Base-by-base conservation (phyloP, 2,329 filamentous ascomycete species). In the Aspergillus sp. region DNA sequence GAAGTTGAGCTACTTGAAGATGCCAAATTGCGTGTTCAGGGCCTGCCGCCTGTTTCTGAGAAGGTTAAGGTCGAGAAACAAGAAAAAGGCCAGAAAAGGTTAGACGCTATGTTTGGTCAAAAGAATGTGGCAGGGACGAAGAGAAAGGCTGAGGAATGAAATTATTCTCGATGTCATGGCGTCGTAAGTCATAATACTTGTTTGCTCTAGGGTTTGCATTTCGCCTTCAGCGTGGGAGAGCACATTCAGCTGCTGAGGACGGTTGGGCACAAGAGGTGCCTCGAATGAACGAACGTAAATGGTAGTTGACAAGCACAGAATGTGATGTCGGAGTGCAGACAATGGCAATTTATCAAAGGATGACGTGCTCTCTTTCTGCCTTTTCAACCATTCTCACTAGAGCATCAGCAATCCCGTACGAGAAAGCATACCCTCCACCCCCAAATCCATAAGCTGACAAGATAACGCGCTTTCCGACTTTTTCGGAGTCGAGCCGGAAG, bases 371-470 rank as follows among this genome's bases (percentile, higher is more conserved):
- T 11, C 66, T 65, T 49, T 75, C 73, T 1, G 61, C 60, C n/a
- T 58, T 62, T 55, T 73, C 68, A 12, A 75, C 71, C 70, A 74
- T 74, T 58, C 66, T 70, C n/a, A 67, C 58, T 40, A 75, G 40
- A 5, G 70, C 68, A 62, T 74, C 69, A 0, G 70, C 73, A 37
- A 74, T 63, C 0, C 73, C 73, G 51, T 75, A 74, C 2, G 71
- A 73, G 52, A 74, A 75, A 1, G 72, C 68, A 62, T 75, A 75
- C 1, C 73, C 73, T 11, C 71, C 72, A 14, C 73, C 73, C 3
- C 72, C 73, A 55, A 75, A 75, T 1, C 73, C 73, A 56, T 75
- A 75, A 0, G 73, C 73, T 0, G 73, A 75, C 5, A 75, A 37
- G 3, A 75, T 43, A 2, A 66, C 64, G 4, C 68, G 66, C 6